A percentile compares a stretch with the other conserved stretches of the same genome.
Evolutionary conservation across 345 rosid genomes (phyloP).

Genomic region (Citrus australasica): DNA sequence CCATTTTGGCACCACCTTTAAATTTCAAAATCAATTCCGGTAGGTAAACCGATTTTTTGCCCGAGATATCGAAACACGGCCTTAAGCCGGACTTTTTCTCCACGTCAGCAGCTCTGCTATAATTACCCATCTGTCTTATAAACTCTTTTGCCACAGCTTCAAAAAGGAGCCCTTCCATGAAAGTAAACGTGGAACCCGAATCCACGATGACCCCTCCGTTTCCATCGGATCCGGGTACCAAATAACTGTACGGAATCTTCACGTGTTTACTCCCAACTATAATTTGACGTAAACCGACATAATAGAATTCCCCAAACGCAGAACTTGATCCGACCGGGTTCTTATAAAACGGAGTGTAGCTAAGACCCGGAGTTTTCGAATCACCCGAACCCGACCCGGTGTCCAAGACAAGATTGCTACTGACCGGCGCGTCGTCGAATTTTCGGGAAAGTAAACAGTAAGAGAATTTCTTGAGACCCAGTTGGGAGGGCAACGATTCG

Average conservation of each 20-base stretch:
- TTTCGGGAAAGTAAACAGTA: slow-evolving; percentile 71
- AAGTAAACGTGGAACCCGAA: slow-evolving; percentile 88
- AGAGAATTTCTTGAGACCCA: slow-evolving; percentile 65
- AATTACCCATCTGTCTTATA: slow-evolving; percentile 58
- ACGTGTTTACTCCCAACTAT: slow-evolving; percentile 49
- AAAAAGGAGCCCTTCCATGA: slow-evolving; percentile 64
- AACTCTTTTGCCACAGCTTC: slow-evolving; percentile 54
- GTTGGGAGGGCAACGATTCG: slow-evolving; percentile 70
- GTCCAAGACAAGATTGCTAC: slow-evolving; percentile 57
- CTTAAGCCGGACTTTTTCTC: slow-evolving; percentile 55
- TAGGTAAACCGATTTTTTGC: slow-evolving; percentile 18
- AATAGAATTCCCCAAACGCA: slow-evolving; percentile 52
- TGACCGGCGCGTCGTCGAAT: slow-evolving; percentile 55
- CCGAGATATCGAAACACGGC: slow-evolving; percentile 68
- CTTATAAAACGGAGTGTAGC: slow-evolving; percentile 60
- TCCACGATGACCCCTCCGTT: slow-evolving; percentile 84
- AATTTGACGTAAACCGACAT: slow-evolving; percentile 58
- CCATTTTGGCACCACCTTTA: slow-evolving; percentile 84
- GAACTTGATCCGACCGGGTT: slow-evolving; percentile 37
- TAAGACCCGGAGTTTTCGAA: slow-evolving; percentile 42
- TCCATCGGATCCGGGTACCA: slow-evolving; percentile 59
- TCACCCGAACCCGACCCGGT: slow-evolving; percentile 37
- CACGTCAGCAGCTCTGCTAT: slow-evolving; percentile 30
- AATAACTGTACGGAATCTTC: slow-evolving; percentile 55
- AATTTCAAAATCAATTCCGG: slow-evolving; percentile 61